These are phyloP conservation scores for Penicillium concentricum DNA, from an alignment of 2,329 filamentous ascomycete species.

Conservation along the genomic window DNA sequence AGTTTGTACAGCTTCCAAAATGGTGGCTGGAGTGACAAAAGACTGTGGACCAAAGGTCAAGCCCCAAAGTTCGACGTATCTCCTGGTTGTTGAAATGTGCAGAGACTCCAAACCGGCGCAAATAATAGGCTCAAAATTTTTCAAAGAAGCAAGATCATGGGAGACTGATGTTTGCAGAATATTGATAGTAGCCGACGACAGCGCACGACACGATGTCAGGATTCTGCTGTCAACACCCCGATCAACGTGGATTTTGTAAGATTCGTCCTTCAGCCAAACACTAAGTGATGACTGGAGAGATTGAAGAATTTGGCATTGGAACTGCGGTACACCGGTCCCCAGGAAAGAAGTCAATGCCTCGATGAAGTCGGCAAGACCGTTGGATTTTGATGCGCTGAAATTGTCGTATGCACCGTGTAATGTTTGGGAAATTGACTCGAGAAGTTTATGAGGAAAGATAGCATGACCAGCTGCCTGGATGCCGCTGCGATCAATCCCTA, in stretches of 20 bases:
- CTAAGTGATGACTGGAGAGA: constrained; percentile 54
- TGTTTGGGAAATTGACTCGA: constrained; percentile 57
- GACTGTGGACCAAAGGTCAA: constrained; percentile 60
- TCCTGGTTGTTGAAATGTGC: constrained; percentile 51
- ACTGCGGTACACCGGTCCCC: constrained; percentile 48
- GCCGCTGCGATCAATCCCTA: constrained; percentile 4
- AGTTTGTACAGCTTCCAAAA: constrained; percentile 63
- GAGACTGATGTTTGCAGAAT: constrained; percentile 30
- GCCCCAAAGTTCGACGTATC: constrained; percentile 67
- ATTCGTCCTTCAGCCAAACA: constrained; percentile 37
- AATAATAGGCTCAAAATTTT: constrained; percentile 54
- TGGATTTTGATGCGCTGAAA: constrained; percentile 41
- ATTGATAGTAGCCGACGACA: constrained; percentile 33
- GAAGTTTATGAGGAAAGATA: constrained; percentile 54
- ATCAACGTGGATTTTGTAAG: constrained; percentile 27
- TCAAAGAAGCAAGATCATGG: constrained; percentile 41
- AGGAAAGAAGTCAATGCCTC: constrained; percentile 56
- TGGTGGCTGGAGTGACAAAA: constrained; percentile 62
- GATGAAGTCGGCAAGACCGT: constrained; percentile 51
- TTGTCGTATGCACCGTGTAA: constrained; percentile 57
- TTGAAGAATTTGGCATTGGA: constrained; percentile 57
- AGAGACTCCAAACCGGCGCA: constrained; percentile 55
- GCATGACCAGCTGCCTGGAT: neutral
- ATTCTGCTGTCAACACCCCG: constrained; percentile 32
- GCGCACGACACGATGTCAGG: constrained; percentile 34